Conservation (phyloP, 1,284 basidiomycete genomes). For the Gymnopus androsaceus region DNA sequence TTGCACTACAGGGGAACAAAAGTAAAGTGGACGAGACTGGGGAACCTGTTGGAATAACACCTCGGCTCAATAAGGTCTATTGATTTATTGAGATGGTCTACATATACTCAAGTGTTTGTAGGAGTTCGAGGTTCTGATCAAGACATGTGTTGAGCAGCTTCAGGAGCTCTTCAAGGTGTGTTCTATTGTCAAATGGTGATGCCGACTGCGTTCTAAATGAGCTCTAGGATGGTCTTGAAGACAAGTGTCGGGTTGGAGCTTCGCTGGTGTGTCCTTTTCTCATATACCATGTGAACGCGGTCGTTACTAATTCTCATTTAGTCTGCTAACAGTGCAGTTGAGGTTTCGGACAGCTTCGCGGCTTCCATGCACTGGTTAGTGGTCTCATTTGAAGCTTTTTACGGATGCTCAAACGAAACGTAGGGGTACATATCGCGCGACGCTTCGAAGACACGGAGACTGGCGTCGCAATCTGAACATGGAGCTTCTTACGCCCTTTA, state of each 20-base stretch:
- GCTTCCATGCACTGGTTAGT: constrained; percentile 61
- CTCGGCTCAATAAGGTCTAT: constrained; percentile 45
- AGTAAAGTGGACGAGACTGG: constrained; percentile 46
- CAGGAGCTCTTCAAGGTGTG: constrained; percentile 32
- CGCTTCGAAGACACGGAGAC: constrained; percentile 55
- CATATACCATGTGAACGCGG: background rate
- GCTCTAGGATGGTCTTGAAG: constrained; percentile 50
- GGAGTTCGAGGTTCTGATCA: constrained; percentile 49
- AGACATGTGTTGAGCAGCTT: constrained; percentile 45
- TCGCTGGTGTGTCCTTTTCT: constrained; percentile 38
- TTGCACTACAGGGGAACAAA: constrained; percentile 35
- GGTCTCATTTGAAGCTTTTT: constrained; percentile 36
- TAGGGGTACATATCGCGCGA: constrained; percentile 28
- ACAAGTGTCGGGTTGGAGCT: constrained; percentile 55
- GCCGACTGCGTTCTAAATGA: constrained; percentile 31
- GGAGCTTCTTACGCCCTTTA: constrained; percentile 59
- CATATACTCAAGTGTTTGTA: constrained; percentile 23
- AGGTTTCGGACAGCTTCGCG: constrained; percentile 52
- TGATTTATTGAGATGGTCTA: background rate
- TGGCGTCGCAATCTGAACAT: constrained; percentile 61
- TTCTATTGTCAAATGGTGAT: background rate
- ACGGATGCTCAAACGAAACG: background rate
- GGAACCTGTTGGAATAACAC: constrained; percentile 45
- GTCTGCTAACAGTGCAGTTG: constrained; percentile 50
- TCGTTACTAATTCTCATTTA: constrained; percentile 21